phyloP scores from a whole-genome alignment of 345 rosid species.

The Acer negundo region DNA sequence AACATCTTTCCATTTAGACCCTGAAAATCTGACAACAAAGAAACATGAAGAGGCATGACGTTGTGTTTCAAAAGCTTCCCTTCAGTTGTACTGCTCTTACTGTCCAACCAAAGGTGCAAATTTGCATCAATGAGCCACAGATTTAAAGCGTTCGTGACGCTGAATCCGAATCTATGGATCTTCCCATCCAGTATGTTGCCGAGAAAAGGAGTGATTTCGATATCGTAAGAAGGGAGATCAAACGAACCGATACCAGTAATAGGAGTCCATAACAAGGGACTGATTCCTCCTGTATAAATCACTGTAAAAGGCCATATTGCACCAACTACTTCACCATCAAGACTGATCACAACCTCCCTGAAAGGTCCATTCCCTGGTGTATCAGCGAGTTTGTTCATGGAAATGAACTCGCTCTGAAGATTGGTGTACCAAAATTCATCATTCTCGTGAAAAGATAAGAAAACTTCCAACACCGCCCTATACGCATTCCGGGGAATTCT shows the following conservation, averaged over 20 bases:
- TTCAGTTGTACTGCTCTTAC: constrained; percentile 41
- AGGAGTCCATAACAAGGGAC: constrained; percentile 87
- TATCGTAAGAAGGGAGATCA: constrained; percentile 80
- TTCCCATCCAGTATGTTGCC: constrained; percentile 71
- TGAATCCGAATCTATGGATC: constrained; percentile 57
- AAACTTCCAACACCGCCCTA: constrained; percentile 88
- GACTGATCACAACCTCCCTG: constrained; percentile 76
- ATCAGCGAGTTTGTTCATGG: constrained; percentile 53
- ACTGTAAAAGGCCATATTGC: constrained; percentile 92
- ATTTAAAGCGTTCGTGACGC: constrained; percentile 77
- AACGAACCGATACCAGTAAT: constrained; percentile 78
- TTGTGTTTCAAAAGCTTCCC: constrained; percentile 58
- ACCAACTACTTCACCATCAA: constrained; percentile 71
- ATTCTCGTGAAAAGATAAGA: constrained; percentile 86
- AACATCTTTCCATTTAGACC: constrained; percentile 62
- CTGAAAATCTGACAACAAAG: constrained; percentile 40
- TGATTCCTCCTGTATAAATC: constrained; percentile 81
- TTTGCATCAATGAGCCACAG: constrained; percentile 88
- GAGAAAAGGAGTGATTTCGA: constrained; percentile 73
- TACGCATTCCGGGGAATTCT: constrained; percentile 69
- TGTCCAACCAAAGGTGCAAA: constrained; percentile 87
- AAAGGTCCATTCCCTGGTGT: constrained; percentile 82
- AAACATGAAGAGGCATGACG: constrained; percentile 38
- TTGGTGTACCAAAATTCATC: constrained; percentile 92
- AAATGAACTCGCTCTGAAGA: constrained; percentile 65